A percentile compares a stretch with the other conserved stretches of the same genome.
Evolutionary conservation across 169 alveolate species (phyloP).

Genomic region (Theileria annulata): DNA sequence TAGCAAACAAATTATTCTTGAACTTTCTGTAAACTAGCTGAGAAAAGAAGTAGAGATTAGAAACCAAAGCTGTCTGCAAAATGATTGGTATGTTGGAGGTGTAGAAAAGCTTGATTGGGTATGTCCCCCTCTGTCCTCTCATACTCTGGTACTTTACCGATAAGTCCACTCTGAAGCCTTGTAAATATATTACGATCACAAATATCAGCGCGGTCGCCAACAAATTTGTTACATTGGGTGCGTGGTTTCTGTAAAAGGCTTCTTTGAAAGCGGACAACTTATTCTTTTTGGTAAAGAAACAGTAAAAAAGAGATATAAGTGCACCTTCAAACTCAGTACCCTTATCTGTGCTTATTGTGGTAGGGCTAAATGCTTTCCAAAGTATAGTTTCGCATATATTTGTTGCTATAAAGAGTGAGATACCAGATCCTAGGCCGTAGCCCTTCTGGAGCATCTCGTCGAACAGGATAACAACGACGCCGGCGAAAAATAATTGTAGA

Average conservation of each 20-base stretch:
- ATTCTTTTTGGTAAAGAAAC: constrained; percentile 90
- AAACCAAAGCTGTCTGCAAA: constrained; percentile 96
- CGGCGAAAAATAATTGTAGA: constrained; percentile 96
- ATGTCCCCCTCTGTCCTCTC: constrained; percentile 96
- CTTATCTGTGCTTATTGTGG: constrained; percentile 96
- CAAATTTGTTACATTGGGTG: constrained; percentile 97
- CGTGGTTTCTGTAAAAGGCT: constrained; percentile 96
- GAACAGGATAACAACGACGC: constrained; percentile 96
- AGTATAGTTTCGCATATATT: constrained; percentile 98
- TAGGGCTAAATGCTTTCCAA: constrained; percentile 99
- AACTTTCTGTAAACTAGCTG: constrained; percentile 97
- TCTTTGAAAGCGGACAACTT: constrained; percentile 77
- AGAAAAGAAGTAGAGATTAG: constrained; percentile 98
- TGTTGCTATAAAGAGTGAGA: constrained; percentile 99
- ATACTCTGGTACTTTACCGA: constrained; percentile 93
- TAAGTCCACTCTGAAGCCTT: constrained; percentile 97
- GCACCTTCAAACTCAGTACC: constrained; percentile 99
- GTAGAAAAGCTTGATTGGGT: constrained; percentile 99
- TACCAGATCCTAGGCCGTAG: constrained; percentile 99
- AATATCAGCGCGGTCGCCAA: constrained; percentile 96
- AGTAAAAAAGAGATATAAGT: constrained; percentile 95
- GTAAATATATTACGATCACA: constrained; percentile 97
- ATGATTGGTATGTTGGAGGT: constrained; percentile 99
- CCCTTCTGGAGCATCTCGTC: constrained; percentile 99
- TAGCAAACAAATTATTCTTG: constrained; percentile 92